Conservation (phyloP, 805 yeast species). For the Spencermartinsiella europaea region DNA sequence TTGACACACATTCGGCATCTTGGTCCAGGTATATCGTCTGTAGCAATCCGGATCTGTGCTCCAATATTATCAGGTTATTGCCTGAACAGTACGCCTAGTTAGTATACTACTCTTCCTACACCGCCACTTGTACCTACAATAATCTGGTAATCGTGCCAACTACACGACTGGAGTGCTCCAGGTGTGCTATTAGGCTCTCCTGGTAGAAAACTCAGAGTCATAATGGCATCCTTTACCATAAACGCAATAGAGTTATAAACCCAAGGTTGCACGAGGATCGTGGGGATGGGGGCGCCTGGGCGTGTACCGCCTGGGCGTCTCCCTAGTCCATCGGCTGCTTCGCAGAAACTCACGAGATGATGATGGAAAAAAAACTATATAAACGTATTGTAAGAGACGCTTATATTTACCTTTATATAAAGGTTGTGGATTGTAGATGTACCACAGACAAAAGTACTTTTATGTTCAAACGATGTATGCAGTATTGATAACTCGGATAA, state of each 20-base stretch:
- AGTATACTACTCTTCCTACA: not conserved
- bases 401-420: no score
- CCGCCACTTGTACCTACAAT: constrained; percentile 32
- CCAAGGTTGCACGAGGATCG: not conserved
- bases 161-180: constrained; percentile 51
- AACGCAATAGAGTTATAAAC: no score
- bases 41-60: constrained; percentile 47
- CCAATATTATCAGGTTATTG: constrained; percentile 67
- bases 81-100: constrained; percentile 72
- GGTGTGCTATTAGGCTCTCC: constrained; percentile 69
- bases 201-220: constrained; percentile 50
- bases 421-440: no score
- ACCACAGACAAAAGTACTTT: no score
- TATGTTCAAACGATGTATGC: no score
- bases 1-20: constrained; percentile 63
- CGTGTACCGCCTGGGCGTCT: not conserved
- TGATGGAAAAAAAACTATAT: no score
- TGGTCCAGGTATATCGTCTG: constrained; percentile 71
- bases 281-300: not conserved
- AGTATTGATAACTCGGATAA: no score
- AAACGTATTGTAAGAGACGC: no score
- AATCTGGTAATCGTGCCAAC: constrained; percentile 62
- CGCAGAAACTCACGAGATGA: no score
- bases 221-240: constrained; percentile 1
- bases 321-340: no score